Evolutionary conservation across 306 rosid species (phyloP), one percentile per base, ranked within the genome.

Genomic region (Prunus fruticosa): DNA sequence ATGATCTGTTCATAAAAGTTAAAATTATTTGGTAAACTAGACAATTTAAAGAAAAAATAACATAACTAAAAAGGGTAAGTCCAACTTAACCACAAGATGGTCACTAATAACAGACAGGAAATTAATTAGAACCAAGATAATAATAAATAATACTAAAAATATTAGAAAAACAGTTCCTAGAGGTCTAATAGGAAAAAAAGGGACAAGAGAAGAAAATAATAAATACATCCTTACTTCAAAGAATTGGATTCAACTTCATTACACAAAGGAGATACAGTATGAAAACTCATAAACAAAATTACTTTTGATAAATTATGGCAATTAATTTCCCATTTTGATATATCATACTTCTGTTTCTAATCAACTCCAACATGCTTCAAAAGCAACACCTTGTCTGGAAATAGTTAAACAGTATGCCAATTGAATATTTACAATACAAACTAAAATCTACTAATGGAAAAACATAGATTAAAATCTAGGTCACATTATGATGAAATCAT

Each of bases 1-100:
- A 34, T 95, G 98, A 95, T 92, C 98, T 95, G 89, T 73, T 76
- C 76, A 81, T 70, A 86, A 75, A 66, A 43, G 51, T 72, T 64
- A 58, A 38, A 72, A 80, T 69, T 74, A 69, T 82, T 46, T 75
- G 80, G 83, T 64, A 27, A 74, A 53, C 56, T 50, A 73, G 83
- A 79, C 41, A 70, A 50, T 67, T 52, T 60, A 80, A 77, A 53
- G 32, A 27, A 52, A 27, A 67, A 45, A 47, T 45, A 54, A 53
- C 62, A 75, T 50, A 27, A 49, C 20, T 69, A 49, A 64, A 64
- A 64, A 68, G n/a, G 53, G 2, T 71, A 64, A 51, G 18, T 63
- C 72, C 28, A 61, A 70, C 45, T 50, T 49, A 23, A 45, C 30
- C 78, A 30, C 11, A 63, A 47, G 18, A 45, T 45, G 68, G 8